phyloP scores from a whole-genome alignment of 164 flowering plant species.

The Piper longum region DNA sequence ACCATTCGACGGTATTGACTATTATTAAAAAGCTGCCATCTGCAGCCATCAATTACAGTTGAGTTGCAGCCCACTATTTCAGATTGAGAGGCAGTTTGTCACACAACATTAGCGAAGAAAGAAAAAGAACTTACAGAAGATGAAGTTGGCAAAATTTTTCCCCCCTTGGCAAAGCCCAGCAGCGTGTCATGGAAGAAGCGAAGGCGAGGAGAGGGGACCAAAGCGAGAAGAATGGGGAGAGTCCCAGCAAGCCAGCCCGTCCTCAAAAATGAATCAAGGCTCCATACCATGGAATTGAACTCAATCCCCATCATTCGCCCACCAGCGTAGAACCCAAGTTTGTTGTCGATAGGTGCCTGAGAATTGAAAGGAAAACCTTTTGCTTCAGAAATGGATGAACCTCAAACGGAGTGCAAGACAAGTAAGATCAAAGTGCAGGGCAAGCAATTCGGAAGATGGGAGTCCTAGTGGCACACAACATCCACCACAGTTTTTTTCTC shows the following conservation, averaged over 20 bases:
- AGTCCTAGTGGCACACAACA: too few relatives aligned
- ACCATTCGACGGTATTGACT: too few relatives aligned
- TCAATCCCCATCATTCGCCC: too few relatives aligned
- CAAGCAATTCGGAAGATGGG: too few relatives aligned
- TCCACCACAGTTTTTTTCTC: too few relatives aligned
- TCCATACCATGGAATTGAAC: slow-evolving; percentile 13
- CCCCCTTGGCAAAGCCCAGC: slow-evolving; percentile 5
- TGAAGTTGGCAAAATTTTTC: background rate
- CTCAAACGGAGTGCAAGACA: too few relatives aligned
- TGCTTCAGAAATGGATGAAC: too few relatives aligned
- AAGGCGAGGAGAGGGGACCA: slow-evolving; percentile 1
- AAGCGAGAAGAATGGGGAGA: slow-evolving; percentile 2
- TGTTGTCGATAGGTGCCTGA: too few relatives aligned
- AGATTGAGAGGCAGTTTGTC: background rate
- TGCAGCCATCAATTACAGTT: background rate
- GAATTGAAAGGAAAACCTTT: too few relatives aligned
- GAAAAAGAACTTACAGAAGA: background rate
- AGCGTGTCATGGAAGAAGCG: background rate
- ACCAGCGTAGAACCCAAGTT: too few relatives aligned
- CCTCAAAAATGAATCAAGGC: background rate
- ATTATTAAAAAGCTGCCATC: too few relatives aligned
- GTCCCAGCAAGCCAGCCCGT: slow-evolving; percentile 4
- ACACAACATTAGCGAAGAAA: background rate
- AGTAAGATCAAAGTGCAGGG: too few relatives aligned
- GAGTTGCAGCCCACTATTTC: background rate